Evolutionary conservation across 1,139 yeast species (phyloP).

Genomic region (Kluyveromyces marxianus): DNA sequence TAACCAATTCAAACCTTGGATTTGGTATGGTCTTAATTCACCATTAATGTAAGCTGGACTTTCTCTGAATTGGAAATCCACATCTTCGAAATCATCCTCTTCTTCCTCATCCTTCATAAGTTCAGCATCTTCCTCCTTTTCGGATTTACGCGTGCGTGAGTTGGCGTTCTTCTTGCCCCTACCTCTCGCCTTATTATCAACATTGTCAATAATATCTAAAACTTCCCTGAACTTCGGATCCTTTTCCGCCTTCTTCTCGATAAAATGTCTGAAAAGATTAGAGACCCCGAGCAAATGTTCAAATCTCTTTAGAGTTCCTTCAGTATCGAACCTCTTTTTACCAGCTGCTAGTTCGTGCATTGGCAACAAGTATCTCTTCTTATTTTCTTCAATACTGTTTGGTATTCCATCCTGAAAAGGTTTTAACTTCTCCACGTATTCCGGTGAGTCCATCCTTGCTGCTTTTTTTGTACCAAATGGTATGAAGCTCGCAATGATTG

Average conservation of each 20-base stretch:
- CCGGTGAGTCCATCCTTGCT: constrained; percentile 14
- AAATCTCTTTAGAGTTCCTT: constrained; percentile 73
- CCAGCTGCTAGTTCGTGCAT: constrained; percentile 39
- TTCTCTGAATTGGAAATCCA: constrained; percentile 48
- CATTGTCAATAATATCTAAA: constrained; percentile 46
- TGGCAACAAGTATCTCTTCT: constrained; percentile 39
- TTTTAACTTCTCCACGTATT: constrained; percentile 23
- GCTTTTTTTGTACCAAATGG: too few relatives aligned
- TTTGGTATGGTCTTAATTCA: constrained; percentile 67
- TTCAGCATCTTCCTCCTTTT: constrained; percentile 90
- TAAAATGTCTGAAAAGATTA: constrained; percentile 81
- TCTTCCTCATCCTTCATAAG: constrained; percentile 71
- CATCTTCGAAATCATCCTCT: constrained; percentile 36
- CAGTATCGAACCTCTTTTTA: constrained; percentile 48
- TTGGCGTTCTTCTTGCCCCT: constrained; percentile 26
- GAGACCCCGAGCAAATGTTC: constrained; percentile 76
- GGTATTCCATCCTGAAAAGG: constrained; percentile 26
- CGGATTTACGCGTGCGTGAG: constrained; percentile 55
- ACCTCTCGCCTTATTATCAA: constrained; percentile 25
- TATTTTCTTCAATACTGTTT: constrained; percentile 24
- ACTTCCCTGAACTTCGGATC: constrained; percentile 59
- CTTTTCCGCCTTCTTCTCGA: constrained; percentile 69
- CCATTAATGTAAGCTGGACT: constrained; percentile 74
- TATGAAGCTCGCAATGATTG: too few relatives aligned
- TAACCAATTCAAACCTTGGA: constrained; percentile 92